Evolutionary conservation across 148 eudicot species (phyloP).

Genomic region (Tetragonia tetragonoides): DNA sequence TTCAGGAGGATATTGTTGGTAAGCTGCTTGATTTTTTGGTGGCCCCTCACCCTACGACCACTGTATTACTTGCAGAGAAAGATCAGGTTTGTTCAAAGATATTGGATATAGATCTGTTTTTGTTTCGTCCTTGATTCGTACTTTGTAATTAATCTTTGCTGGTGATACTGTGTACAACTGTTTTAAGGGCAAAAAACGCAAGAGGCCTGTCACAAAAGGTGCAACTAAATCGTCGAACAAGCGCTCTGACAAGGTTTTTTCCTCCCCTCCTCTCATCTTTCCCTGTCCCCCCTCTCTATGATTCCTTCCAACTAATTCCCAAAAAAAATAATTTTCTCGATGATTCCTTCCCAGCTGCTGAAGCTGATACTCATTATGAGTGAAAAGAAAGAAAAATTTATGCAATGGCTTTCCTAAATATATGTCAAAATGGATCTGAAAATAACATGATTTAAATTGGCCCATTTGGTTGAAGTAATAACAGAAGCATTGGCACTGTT

Average conservation of each 20-base stretch:
- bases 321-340: too few species aligned
- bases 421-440: background rate
- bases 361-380: background rate
- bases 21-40: conserved; percentile 83
- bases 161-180: conserved; percentile 17
- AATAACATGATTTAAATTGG: background rate
- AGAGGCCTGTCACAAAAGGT: conserved; percentile 46
- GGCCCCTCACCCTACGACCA: conserved; percentile 82
- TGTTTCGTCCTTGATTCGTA: background rate
- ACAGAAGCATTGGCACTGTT: background rate
- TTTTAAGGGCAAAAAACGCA: conserved; percentile 79
- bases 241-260: conserved; percentile 65
- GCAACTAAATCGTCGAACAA: conserved; percentile 55
- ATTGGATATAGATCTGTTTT: background rate
- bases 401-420: too few species aligned
- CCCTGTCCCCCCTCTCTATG: background rate
- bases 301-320: too few species aligned
- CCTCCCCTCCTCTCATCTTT: background rate
- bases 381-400: too few species aligned
- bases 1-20: conserved; percentile 75
- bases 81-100: conserved; percentile 57
- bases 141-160: background rate
- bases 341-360: too few species aligned
- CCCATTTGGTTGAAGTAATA: background rate
- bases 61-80: conserved; percentile 72